Base-by-base conservation (phyloP, 2,329 filamentous ascomycete genomes). In the Nemania serpens region DNA sequence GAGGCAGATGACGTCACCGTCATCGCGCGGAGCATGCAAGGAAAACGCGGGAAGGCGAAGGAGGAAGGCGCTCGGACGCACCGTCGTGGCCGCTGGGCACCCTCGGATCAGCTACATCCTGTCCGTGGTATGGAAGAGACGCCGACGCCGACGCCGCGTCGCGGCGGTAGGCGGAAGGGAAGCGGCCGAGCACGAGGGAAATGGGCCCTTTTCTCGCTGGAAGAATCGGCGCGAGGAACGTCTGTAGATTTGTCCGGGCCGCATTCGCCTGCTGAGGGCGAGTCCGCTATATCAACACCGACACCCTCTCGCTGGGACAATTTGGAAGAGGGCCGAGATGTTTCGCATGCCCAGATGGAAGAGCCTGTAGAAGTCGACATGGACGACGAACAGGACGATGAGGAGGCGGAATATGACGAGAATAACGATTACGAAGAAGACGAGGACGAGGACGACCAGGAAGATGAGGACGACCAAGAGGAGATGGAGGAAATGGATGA, bases 1-100 rank as follows among this genome's bases (percentile, higher is more conserved):
- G 88, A 91, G 73, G 79, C 74, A 17, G 89, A 91, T 70, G 76
- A 84, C 15, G 87, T 91, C 25, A 89, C 87, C 0, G 80, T 88
- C 3, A 58, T 71, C 11, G 70, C 69, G 1, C 66, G 65, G 49
- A 64, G 61, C 43, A 65, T 66, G 64, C 64, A 64, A 15, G 58
- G 57, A 1, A 59, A 59, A 15, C 45, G 48, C 29, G 39, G 48
- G 5, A 56, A 45, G 2, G n/a, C 17, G 17, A 56, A 39, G 15
- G 54, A 39, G 41, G 3, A 53, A 34, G 43, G 37, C 12, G 22
- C n/a, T 13, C 37, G 46, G 6, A 36, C 42, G 1, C 54, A 55
- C n/a, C 59, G 62, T 9, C 62, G 62, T 4, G 62, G 62, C 9
- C 59, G 56, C 46, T 63, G 56, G 59, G 47, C 54, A 9, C 43